Percentiles rank a stretch among this genome's conserved stretches.
phyloP scores from a whole-genome alignment of 1,139 yeast species.

The Torulaspora pretoriensis region DNA sequence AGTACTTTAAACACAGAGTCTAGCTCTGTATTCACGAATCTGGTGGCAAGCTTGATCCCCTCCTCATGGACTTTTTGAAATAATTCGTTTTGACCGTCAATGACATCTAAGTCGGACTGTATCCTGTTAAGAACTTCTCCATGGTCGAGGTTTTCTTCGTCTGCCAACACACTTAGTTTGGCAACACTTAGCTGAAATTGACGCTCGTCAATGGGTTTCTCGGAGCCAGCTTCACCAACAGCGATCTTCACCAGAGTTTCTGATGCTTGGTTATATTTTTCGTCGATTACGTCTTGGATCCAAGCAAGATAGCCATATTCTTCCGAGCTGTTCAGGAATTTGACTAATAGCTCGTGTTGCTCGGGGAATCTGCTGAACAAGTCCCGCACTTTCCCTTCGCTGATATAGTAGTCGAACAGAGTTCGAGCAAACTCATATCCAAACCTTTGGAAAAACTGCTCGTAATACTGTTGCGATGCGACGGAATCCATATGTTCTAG shows the following conservation, averaged over 20 bases:
- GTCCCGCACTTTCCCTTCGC: slow-evolving; percentile 49
- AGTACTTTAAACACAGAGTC: slow-evolving; percentile 19
- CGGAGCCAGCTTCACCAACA: slow-evolving; percentile 28
- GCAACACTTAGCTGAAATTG: slow-evolving; percentile 67
- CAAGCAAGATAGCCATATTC: slow-evolving; percentile 62
- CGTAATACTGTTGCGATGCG: slow-evolving; percentile 41
- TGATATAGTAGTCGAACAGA: slow-evolving; percentile 58
- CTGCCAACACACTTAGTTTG: slow-evolving; percentile 47
- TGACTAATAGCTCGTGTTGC: slow-evolving; percentile 47
- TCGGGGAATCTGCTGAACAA: slow-evolving; percentile 57
- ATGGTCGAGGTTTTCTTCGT: slow-evolving; percentile 18
- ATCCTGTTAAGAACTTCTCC: slow-evolving; percentile 40
- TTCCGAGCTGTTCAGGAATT: slow-evolving; percentile 48
- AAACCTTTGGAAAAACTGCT: slow-evolving; percentile 54
- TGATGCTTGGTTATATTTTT: slow-evolving; percentile 50
- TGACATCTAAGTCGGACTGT: slow-evolving; percentile 46
- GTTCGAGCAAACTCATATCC: slow-evolving; percentile 67
- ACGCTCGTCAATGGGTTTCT: slow-evolving; percentile 46
- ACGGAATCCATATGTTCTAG: slow-evolving; percentile 51
- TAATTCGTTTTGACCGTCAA: slow-evolving; percentile 48
- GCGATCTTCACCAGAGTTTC: slow-evolving; percentile 45
- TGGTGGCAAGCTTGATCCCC: slow-evolving; percentile 19
- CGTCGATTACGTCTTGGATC: slow-evolving; percentile 61
- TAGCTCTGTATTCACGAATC: slow-evolving; percentile 17
- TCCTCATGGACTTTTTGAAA: slow-evolving; percentile 37